A percentile compares a stretch with the other conserved stretches of the same genome.
Conservation (phyloP, 2,329 filamentous ascomycete genomes). For the Colletotrichum chrysophilum region DNA sequence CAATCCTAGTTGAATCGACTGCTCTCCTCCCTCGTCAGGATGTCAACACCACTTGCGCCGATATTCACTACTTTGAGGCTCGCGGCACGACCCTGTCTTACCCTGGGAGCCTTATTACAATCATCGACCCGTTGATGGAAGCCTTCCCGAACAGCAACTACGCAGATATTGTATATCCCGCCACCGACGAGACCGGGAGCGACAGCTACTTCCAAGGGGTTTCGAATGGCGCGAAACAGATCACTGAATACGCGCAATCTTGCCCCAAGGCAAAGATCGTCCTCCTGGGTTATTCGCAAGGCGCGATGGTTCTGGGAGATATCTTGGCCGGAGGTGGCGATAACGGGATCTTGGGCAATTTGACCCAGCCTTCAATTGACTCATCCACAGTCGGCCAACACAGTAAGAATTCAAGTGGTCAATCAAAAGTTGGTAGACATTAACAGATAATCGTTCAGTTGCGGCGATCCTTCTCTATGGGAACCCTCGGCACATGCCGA, state of each 20-base stretch:
- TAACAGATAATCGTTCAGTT: background rate
- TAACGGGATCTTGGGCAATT: background rate
- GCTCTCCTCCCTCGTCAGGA: background rate
- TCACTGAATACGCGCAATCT: background rate
- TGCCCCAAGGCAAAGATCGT: background rate
- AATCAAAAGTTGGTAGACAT: rapidly evolving
- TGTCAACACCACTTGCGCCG: background rate
- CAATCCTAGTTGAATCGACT: background rate
- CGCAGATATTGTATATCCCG: background rate
- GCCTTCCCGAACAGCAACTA: background rate
- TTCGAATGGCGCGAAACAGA: background rate
- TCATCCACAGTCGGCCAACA: background rate
- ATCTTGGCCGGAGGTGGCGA: background rate
- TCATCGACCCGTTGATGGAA: background rate
- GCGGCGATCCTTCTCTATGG: background rate
- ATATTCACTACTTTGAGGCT: background rate
- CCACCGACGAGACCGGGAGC: background rate
- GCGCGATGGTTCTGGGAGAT: background rate
- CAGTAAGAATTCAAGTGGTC: background rate
- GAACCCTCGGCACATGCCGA: background rate
- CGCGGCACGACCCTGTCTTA: background rate
- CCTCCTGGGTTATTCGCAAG: background rate
- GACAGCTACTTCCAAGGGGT: background rate
- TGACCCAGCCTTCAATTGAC: background rate
- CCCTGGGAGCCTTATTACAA: background rate